These are phyloP conservation scores for Candida nonsorbophila DNA, from an alignment of 805 yeast species.

Conservation along the genomic window DNA sequence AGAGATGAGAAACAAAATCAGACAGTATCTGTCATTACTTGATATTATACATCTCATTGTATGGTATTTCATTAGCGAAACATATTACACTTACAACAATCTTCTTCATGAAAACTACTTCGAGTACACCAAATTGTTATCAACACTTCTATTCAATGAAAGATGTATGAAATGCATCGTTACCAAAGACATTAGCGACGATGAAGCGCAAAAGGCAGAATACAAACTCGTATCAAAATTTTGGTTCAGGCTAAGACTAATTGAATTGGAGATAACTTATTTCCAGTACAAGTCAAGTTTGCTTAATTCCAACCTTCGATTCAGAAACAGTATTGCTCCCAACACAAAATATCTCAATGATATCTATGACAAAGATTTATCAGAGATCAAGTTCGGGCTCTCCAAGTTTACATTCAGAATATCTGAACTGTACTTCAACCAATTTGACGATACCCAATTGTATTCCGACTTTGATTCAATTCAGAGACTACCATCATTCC, in stretches of 20 bases:
- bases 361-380: constrained; percentile 12
- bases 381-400: constrained; percentile 3
- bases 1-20: constrained; percentile 10
- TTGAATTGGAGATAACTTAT: constrained; percentile 20
- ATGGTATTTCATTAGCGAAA: constrained; percentile 20
- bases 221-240: constrained; percentile 13
- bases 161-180: constrained; percentile 8
- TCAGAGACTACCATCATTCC: too few relatives aligned
- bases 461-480: too few relatives aligned
- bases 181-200: constrained; percentile 3
- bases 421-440: constrained; percentile 13
- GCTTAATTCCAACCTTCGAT: constrained; percentile 14
- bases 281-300: constrained; percentile 23
- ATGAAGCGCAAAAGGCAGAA: constrained; percentile 6
- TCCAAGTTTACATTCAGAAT: constrained; percentile 2
- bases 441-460: too few relatives aligned
- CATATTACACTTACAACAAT: constrained; percentile 13
- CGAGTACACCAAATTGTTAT: constrained; percentile 21
- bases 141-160: constrained; percentile 8
- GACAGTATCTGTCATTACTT: constrained; percentile 13
- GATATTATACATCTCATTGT: constrained; percentile 18
- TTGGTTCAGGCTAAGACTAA: constrained; percentile 24
- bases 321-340: constrained; percentile 20
- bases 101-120: constrained; percentile 18
- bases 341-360: constrained; percentile 11